A percentile compares a stretch with the other conserved stretches of the same genome.
These are phyloP conservation scores for Salix viminalis DNA, from an alignment of 345 rosid genomes.

Conservation along the genomic window DNA sequence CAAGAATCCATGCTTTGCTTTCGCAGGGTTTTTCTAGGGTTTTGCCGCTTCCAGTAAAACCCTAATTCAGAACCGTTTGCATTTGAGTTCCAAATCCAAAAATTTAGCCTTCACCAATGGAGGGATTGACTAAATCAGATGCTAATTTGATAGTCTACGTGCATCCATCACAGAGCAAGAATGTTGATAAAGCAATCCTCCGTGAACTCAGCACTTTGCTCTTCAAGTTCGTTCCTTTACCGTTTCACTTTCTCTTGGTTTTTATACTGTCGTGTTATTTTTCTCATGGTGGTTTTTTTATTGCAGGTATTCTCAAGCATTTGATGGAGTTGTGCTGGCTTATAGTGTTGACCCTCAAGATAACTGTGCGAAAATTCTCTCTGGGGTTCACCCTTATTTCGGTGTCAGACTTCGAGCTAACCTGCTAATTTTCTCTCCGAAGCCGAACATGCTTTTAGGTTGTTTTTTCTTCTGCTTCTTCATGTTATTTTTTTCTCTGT, in stretches of 20 bases:
- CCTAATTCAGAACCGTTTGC: background rate
- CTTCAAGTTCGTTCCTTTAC: conserved; percentile 52
- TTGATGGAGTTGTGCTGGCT: conserved; percentile 74
- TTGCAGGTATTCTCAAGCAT: conserved; percentile 57
- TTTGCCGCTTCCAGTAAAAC: background rate
- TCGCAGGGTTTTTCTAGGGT: background rate
- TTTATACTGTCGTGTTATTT: no score
- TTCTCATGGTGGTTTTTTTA: background rate
- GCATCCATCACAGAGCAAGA: conserved; percentile 61
- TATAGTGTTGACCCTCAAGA: conserved; percentile 47
- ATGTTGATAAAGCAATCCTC: conserved; percentile 53
- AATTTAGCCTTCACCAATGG: conserved; percentile 33
- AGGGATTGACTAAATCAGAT: conserved; percentile 59
- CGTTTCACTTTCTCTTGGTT: background rate
- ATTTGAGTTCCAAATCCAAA: background rate
- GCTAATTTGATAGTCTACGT: conserved; percentile 56
- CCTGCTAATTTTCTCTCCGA: conserved; percentile 69
- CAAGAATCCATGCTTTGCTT: background rate
- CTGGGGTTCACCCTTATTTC: conserved; percentile 59
- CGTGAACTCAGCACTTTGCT: conserved; percentile 74
- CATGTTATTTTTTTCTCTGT: background rate
- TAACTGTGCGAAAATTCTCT: conserved; percentile 53
- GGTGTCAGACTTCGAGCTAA: conserved; percentile 55
- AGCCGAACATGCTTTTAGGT: conserved; percentile 70
- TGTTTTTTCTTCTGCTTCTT: background rate